These are phyloP conservation scores for Millerozyma miso DNA, from an alignment of 805 yeast species.

Conservation along the genomic window DNA sequence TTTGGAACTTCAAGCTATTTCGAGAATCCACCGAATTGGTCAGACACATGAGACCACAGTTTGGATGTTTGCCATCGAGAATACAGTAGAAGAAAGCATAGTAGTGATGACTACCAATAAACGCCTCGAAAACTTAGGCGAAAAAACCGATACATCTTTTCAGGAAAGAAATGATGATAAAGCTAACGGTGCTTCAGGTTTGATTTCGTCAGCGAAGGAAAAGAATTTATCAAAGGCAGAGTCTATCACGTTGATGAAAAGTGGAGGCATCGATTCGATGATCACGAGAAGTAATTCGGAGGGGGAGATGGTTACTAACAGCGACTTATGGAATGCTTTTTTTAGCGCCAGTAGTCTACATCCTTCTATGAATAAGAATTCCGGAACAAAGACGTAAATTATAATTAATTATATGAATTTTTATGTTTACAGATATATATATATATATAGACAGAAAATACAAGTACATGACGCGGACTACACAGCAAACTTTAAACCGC, in stretches of 20 bases:
- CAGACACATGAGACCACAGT: conserved; percentile 78
- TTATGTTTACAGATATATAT: neutral
- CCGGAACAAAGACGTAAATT: neutral
- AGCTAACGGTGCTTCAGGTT: conserved; percentile 1
- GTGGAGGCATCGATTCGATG: conserved; percentile 47
- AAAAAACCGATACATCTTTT: conserved; percentile 6
- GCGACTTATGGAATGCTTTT: conserved; percentile 61
- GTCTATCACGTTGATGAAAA: conserved; percentile 49
- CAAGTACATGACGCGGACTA: neutral
- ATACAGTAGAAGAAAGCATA: conserved; percentile 87
- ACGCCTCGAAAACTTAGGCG: conserved; percentile 41
- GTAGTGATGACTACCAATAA: conserved; percentile 62
- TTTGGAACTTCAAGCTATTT: conserved; percentile 85
- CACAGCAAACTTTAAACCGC: conserved; percentile 38
- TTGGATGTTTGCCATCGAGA: conserved; percentile 84
- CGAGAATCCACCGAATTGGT: conserved; percentile 90
- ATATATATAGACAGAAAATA: neutral
- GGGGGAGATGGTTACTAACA: conserved; percentile 57
- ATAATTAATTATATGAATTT: neutral
- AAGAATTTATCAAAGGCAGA: conserved; percentile 40
- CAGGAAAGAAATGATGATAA: conserved; percentile 3
- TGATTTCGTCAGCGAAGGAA: conserved; percentile 24
- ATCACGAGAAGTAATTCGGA: conserved; percentile 39
- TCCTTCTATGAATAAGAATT: conserved; percentile 1
- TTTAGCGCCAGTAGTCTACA: conserved; percentile 28